Base-by-base conservation (phyloP, 345 rosid species). In the Erucastrum elatum region DNA sequence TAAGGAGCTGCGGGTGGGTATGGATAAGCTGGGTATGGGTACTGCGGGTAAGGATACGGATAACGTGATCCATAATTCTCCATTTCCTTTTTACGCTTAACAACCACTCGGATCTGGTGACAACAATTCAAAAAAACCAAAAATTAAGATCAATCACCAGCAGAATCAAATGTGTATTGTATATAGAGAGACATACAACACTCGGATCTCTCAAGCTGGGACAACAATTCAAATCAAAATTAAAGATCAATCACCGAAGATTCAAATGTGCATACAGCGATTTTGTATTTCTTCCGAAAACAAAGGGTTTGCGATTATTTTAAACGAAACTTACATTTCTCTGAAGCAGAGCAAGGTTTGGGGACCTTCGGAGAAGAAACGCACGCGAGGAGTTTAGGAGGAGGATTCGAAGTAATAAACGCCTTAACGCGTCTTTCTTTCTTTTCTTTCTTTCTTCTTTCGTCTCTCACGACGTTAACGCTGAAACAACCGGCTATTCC, bases 1-100 rank as follows among this genome's bases (percentile, higher is more conserved):
- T 89, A 87, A 27, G 79, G 88, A 71, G 84, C 74, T 25, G 62
- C 74, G 9, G 62, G 12, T 60, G 64, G 64, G n/a, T 84, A 83
- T 31, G 73, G 81, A 55, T 70, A 70, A 0, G 80, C 64, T 1
- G 88, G 89, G 62, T 90, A 83, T 31, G 83, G 86, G 60, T 87
- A 89, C 26, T 79, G 79, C 15, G 74, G 81, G 53, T 87, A 77
- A 3, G 93, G 88, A 74, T 93, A 75, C 8, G 80, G 84, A 71
- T 71, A 46, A 8, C 70, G 72, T 46, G 77, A 9, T 5, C 77
- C 74, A 21, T 76, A 56, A 60, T 81, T 81, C 12, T 81, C 84
- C 81, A 81, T 72, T 63, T 60, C 11, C 51, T 44, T 10, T 60
- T 16, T 27, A 29, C 1, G 1, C 33, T 8, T 6, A 59, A 5